A percentile compares a stretch with the other conserved stretches of the same genome.
Evolutionary conservation across 306 rosid species (phyloP).

Genomic region (Chamaecrista fasciculata): DNA sequence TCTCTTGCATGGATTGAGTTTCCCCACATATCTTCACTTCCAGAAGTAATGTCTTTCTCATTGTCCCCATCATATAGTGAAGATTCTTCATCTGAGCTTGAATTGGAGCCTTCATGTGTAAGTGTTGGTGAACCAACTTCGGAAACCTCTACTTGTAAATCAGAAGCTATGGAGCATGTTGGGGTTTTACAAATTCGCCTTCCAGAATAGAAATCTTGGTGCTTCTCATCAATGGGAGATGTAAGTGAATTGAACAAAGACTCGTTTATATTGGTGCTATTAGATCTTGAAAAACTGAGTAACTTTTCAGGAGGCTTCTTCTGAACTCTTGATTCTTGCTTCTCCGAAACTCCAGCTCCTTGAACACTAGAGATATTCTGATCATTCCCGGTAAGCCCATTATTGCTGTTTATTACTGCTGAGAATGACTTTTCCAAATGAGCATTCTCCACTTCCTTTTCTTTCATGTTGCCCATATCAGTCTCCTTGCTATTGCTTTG

Average conservation of each 20-base stretch:
- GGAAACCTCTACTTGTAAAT: constrained; percentile 87
- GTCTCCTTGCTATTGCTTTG: constrained; percentile 10
- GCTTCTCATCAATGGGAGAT: constrained; percentile 31
- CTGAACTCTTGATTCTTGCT: constrained; percentile 12
- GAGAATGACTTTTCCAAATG: constrained; percentile 32
- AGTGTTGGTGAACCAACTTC: constrained; percentile 72
- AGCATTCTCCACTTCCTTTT: constrained; percentile 10
- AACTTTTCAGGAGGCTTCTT: constrained; percentile 17
- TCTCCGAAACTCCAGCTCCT: constrained; percentile 20
- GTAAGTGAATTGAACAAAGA: constrained; percentile 49
- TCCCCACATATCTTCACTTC: constrained; percentile 53
- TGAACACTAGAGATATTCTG: neutral
- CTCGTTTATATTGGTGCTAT: constrained; percentile 34
- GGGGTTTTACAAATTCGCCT: constrained; percentile 42
- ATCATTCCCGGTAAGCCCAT: constrained; percentile 19
- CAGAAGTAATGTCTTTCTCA: constrained; percentile 45
- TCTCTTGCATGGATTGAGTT: constrained; percentile 38
- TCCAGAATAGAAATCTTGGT: constrained; percentile 26
- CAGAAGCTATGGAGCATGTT: constrained; percentile 75
- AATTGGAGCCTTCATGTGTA: constrained; percentile 43
- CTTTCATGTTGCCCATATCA: constrained; percentile 10
- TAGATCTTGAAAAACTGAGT: constrained; percentile 30
- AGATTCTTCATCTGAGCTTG: constrained; percentile 58
- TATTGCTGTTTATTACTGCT: neutral
- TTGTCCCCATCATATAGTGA: constrained; percentile 53